Base-by-base conservation (phyloP, 2,329 filamentous ascomycete genomes). In the Sporothrix euskadiensis region DNA sequence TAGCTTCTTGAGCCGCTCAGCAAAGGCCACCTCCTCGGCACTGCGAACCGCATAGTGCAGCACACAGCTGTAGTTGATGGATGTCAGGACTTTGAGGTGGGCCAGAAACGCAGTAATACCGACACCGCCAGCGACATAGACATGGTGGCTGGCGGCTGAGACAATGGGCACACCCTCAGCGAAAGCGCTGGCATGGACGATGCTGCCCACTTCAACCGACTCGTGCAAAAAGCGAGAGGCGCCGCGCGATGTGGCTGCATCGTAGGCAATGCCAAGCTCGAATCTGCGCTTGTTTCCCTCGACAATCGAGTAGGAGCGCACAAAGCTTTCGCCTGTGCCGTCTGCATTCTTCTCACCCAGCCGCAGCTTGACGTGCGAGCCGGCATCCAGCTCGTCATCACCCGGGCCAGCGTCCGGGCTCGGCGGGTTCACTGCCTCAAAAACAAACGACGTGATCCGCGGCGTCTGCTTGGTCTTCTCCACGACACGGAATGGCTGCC, bases 31-130 rank as follows among this genome's bases (percentile, higher is more conserved):
- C 8, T 91, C 88, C 0, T 83, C 82, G 0, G 78, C 78, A 0
- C 82, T 84, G 9, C 86, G 84, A 16, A 91, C 85, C 0, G 86
- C 88, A 74, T 89, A 90, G 80, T 91, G 89, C 56, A 91, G 79
- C 30, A 83, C 81, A 52, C 84, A 85, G 73, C 85, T 84, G 78
- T 81, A 86, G 77, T 88, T 83, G 74, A 86, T 85, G 4, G 76
- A 44, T 19, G 80, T 78, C 74, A 84, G 84, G 0, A 41, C 71
- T 68, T 85, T 80, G 3, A 88, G 78, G 32, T 88, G 81, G 0
- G 82, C 77, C 9, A 92, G 77, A 75, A 91, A 91, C 0, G 90
- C 90, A 1, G 90, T 92, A 75, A 92, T 86, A 0, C 90, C 90
- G 41, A 92, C 88, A 0, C 90, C 90, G 10, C 88, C 90, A 0